Percentiles rank a stretch among this genome's conserved stretches.
These are phyloP conservation scores for Boletus semigastroideus DNA, from an alignment of 1,284 basidiomycete species.

Conservation along the genomic window DNA sequence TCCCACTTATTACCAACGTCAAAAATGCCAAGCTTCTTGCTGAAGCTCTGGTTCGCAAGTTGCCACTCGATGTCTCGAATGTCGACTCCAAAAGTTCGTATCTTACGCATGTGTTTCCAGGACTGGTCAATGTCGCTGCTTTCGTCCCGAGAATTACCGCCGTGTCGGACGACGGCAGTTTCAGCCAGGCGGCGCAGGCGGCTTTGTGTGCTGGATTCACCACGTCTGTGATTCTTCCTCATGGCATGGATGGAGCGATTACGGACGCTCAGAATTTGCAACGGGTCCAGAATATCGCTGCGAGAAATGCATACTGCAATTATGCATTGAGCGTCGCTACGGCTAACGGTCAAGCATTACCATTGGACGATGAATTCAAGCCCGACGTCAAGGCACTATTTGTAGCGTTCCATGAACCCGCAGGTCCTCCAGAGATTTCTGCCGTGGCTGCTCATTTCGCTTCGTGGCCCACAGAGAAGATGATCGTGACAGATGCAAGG, in stretches of 20 bases:
- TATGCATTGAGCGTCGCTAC: conserved; percentile 83
- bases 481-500: conserved; percentile 92
- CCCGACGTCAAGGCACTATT: conserved; percentile 83
- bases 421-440: conserved; percentile 50
- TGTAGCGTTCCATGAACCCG: conserved; percentile 71
- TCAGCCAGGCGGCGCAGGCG: conserved; percentile 72
- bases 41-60: conserved; percentile 89
- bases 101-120: conserved; percentile 88
- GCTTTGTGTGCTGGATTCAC: conserved; percentile 89
- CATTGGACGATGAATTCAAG: conserved; percentile 72
- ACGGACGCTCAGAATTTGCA: conserved; percentile 71
- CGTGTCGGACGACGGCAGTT: conserved; percentile 58
- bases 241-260: conserved; percentile 62
- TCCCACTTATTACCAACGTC: conserved; percentile 97
- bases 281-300: conserved; percentile 62
- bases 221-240: conserved; percentile 75
- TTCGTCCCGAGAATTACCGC: conserved; percentile 80
- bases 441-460: conserved; percentile 86
- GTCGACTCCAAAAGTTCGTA: conserved; percentile 97
- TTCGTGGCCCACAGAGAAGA: conserved; percentile 89
- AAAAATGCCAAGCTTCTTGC: conserved; percentile 98
- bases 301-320: conserved; percentile 76
- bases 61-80: conserved; percentile 85
- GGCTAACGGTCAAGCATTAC: conserved; percentile 63
- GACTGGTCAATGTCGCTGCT: conserved; percentile 85